A percentile compares a stretch with the other conserved stretches of the same genome.
Evolutionary conservation across 495 filamentous ascomycete species (phyloP).

Genomic region (Tuber brumale): DNA sequence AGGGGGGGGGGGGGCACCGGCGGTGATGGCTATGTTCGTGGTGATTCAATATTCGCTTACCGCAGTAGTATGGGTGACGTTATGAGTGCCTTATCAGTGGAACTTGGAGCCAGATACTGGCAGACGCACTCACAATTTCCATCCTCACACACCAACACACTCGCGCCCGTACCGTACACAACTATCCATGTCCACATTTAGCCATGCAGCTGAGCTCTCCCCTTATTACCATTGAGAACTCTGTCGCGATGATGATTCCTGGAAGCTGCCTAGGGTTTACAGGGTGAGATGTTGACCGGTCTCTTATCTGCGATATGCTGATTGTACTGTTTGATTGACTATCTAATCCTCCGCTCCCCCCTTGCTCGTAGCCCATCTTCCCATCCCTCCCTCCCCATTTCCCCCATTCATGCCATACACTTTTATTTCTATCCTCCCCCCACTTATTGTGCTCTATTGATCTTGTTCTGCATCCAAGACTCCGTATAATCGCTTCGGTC

Average conservation of each 20-base stretch:
- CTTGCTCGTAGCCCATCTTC: background rate
- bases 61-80: background rate
- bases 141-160: background rate
- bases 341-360: background rate
- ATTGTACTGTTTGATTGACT: background rate
- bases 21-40: background rate
- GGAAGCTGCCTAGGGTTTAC: background rate
- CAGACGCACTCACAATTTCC: background rate
- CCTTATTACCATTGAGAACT: background rate
- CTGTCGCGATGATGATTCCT: background rate
- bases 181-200: background rate
- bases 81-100: conserved; percentile 2
- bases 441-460: background rate
- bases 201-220: background rate
- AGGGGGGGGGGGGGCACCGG: too few species aligned
- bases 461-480: background rate
- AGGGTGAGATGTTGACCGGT: background rate
- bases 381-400: background rate
- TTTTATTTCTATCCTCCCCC: background rate
- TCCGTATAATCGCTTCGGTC: background rate
- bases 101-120: background rate
- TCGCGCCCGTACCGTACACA: background rate
- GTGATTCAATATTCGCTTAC: background rate
- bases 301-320: background rate
- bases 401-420: background rate